These are phyloP conservation scores for Juncus inflexus DNA, from an alignment of 176 grass and related monocot genomes.

Conservation along the genomic window DNA sequence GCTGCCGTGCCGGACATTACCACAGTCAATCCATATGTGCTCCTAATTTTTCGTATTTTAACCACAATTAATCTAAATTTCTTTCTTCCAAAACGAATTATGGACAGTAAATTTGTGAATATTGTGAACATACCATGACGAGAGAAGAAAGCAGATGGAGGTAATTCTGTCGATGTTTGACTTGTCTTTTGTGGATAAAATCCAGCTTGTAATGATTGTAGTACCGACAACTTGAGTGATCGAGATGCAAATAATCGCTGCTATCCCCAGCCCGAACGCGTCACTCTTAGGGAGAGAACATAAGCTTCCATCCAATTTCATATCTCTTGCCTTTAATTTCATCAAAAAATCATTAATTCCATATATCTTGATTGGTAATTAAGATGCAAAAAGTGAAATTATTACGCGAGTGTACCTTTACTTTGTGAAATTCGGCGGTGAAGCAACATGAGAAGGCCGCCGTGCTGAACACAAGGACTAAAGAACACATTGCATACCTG, in stretches of 20 bases:
- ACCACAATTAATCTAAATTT: neutral
- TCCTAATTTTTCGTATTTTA: slow-evolving; percentile 28
- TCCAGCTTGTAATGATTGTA: slow-evolving; percentile 29
- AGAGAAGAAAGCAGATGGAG: slow-evolving; percentile 36
- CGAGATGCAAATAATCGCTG: slow-evolving; percentile 59
- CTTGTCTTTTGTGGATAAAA: slow-evolving; percentile 11
- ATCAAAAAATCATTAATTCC: neutral
- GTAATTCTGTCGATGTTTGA: neutral
- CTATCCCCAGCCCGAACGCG: slow-evolving; percentile 71
- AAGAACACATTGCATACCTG: slow-evolving; percentile 37
- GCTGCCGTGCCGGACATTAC: slow-evolving; percentile 50
- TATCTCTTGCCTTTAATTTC: slow-evolving; percentile 45
- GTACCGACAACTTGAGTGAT: slow-evolving; percentile 74
- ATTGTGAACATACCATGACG: slow-evolving; percentile 54
- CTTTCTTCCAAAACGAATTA: neutral
- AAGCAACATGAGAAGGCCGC: slow-evolving; percentile 75
- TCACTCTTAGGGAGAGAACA: slow-evolving; percentile 75
- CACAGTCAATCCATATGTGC: slow-evolving; percentile 48
- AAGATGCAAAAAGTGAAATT: neutral
- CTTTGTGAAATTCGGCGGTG: slow-evolving; percentile 78
- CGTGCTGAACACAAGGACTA: slow-evolving; percentile 43
- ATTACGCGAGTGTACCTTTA: slow-evolving; percentile 39
- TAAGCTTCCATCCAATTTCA: slow-evolving; percentile 84
- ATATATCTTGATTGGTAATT: slow-evolving; percentile 30
- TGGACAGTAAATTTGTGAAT: neutral